A percentile compares a stretch with the other conserved stretches of the same genome.
phyloP scores from a whole-genome alignment of 2,329 filamentous ascomycete species.

The Stagonosporopsis rhizophila region DNA sequence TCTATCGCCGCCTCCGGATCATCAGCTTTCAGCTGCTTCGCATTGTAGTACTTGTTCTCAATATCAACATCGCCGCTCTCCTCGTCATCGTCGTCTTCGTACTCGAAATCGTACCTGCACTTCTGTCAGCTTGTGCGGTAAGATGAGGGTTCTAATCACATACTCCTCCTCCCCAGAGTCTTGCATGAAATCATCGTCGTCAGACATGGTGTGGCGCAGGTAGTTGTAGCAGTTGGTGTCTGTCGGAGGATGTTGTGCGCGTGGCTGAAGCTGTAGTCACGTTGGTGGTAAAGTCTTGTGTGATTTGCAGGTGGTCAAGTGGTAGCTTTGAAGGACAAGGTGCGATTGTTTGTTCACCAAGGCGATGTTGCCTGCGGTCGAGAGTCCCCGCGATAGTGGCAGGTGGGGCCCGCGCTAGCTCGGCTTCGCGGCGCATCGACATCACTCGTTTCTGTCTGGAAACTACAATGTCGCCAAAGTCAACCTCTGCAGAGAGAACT shows the following conservation, averaged over 20 bases:
- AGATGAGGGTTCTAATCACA: constrained; percentile 23
- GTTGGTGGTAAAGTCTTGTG: neutral
- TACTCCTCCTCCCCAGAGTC: constrained; percentile 88
- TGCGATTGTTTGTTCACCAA: constrained; percentile 24
- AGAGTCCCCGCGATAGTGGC: constrained; percentile 10
- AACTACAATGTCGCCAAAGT: neutral
- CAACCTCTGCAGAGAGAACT: too few species aligned
- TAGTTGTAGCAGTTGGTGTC: neutral
- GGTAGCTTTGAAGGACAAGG: constrained; percentile 14
- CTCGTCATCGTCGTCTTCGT: constrained; percentile 91
- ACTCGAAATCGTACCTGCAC: constrained; percentile 89
- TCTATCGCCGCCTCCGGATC: constrained; percentile 88
- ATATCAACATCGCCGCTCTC: constrained; percentile 90
- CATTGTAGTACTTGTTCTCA: constrained; percentile 99
- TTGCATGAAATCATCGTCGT: constrained; percentile 92
- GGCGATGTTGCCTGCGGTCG: constrained; percentile 29
- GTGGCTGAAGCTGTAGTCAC: constrained; percentile 5
- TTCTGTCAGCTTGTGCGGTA: neutral
- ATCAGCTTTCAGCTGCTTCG: constrained; percentile 90
- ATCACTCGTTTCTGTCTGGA: neutral
- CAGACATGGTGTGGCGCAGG: constrained; percentile 67
- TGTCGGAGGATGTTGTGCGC: neutral
- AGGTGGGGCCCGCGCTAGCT: constrained; percentile 11
- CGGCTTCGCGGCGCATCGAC: constrained; percentile 11
- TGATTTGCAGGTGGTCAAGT: neutral